These are phyloP conservation scores for Nematodospora valgi DNA, from an alignment of 805 yeast species.

Conservation along the genomic window DNA sequence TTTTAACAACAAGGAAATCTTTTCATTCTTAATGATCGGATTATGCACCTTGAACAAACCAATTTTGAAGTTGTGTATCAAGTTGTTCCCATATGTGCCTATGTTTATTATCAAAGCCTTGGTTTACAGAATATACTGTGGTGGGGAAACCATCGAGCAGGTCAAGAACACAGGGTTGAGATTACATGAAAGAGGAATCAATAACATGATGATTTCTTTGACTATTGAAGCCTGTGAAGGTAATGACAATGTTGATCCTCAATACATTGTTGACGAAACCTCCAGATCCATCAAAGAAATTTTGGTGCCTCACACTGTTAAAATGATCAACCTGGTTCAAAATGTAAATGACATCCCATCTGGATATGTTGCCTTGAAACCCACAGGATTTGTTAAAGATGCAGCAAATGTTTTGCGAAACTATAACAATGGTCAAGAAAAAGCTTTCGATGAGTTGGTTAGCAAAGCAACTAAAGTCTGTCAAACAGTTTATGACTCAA, in stretches of 20 bases:
- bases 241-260: slow-evolving; percentile 54
- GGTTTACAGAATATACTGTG: slow-evolving; percentile 83
- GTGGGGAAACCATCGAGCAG: slow-evolving; percentile 76
- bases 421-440: slow-evolving; percentile 50
- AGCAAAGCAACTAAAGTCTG: slow-evolving; percentile 65
- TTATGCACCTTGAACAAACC: slow-evolving; percentile 63
- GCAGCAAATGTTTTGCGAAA: slow-evolving; percentile 72
- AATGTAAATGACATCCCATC: slow-evolving; percentile 73
- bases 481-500: slow-evolving; percentile 51
- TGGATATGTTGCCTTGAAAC: slow-evolving; percentile 90
- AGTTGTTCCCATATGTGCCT: slow-evolving; percentile 73
- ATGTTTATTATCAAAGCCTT: slow-evolving; percentile 62
- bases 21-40: slow-evolving; percentile 68
- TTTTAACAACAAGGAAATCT: slow-evolving; percentile 50
- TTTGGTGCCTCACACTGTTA: slow-evolving; percentile 66
- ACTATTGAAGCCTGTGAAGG: slow-evolving; percentile 94
- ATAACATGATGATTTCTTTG: slow-evolving; percentile 92
- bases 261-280: slow-evolving; percentile 60
- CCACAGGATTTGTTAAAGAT: slow-evolving; percentile 79
- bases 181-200: slow-evolving; percentile 69
- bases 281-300: slow-evolving; percentile 64
- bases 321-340: slow-evolving; percentile 44
- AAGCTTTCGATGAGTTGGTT: slow-evolving; percentile 55
- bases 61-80: slow-evolving; percentile 57
- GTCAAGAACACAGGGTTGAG: slow-evolving; percentile 69